Evolutionary conservation across 2,329 filamentous ascomycete genomes (phyloP).

Genomic region (Curvularia hawaiiensis): DNA sequence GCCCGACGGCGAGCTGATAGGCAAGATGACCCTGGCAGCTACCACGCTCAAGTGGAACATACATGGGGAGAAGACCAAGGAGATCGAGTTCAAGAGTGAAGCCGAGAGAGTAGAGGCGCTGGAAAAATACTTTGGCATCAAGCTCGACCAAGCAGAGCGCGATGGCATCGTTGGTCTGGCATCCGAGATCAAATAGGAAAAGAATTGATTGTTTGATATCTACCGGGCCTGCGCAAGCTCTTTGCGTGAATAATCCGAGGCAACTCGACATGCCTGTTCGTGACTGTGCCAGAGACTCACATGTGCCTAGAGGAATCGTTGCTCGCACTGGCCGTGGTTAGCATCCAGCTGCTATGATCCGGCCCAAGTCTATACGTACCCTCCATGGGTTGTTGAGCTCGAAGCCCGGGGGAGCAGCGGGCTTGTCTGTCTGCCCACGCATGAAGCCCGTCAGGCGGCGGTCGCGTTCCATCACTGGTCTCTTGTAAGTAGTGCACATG

Average conservation of each 20-base stretch:
- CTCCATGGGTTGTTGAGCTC: conserved; percentile 72
- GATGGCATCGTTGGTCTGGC: conserved; percentile 45
- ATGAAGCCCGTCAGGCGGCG: conserved; percentile 64
- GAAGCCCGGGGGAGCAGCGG: conserved; percentile 64
- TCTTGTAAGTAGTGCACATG: conserved; percentile 32
- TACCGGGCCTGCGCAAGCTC: conserved; percentile 11
- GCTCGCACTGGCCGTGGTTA: conserved; percentile 45
- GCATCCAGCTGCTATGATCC: conserved; percentile 10
- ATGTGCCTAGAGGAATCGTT: conserved; percentile 41
- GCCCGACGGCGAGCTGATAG: conserved; percentile 42
- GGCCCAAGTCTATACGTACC: conserved; percentile 51
- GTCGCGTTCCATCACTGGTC: conserved; percentile 70
- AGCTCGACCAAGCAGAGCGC: conserved; percentile 45
- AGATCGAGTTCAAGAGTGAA: conserved; percentile 50
- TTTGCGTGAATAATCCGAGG: neutral
- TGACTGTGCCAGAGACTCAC: neutral
- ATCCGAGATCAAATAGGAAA: conserved; percentile 41
- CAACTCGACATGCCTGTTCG: neutral
- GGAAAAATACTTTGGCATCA: conserved; percentile 53
- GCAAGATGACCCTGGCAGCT: conserved; percentile 50
- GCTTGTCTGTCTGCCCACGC: conserved; percentile 66
- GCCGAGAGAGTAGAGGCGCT: conserved; percentile 52
- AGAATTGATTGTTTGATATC: conserved; percentile 20
- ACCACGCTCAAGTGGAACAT: conserved; percentile 54
- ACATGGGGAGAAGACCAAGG: conserved; percentile 49